Base-by-base conservation (phyloP, 2,329 filamentous ascomycete genomes). In the Talaromyces sp. region DNA sequence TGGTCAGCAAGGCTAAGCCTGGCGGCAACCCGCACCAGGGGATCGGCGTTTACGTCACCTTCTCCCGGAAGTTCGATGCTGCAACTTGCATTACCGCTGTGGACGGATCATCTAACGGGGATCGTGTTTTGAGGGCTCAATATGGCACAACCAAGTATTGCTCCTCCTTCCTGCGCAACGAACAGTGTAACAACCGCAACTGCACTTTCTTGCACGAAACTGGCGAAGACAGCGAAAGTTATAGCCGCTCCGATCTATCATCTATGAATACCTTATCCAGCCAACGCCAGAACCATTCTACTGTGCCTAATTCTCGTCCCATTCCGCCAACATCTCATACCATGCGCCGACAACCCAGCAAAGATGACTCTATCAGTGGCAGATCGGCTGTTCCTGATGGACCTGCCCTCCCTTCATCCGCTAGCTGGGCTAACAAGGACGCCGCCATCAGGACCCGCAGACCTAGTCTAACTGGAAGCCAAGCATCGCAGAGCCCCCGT, bases 141-240 rank as follows among this genome's bases (percentile, higher is more conserved):
- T 87, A 87, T 60, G 94, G 94, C 20, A 99, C 94, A 0, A 99
- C 94, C 4, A 99, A 99, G 71, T 99, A 99, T 73, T 99, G 94
- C 72, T 99, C 94, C 0, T 93, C 94, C 3, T 99, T 95, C 80
- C 81, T 99, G 16, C 89, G 95, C 52, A 91, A 95, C 62, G 94
- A 99, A 73, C 88, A 87, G 61, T 99, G 94, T 74, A 91, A 90
- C 51, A 99, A 99, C 67, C 86, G 92, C 47, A 93, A 94, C 58
- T 99, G 94, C 78, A 99, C 97, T 85, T 99, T 99, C 72, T 76
- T 99, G 46, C 94, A 99, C 68, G 95, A 99, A 74, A 89, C 94
- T 35, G 95, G 94, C n/a, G 94, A 99, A 68, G 94, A 97, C 64
- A 93, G 94, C 62, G 93, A 97, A 67, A 97, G 91, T 74, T 97